Conservation (phyloP, 306 rosid species). For the Macrotyloma uniflorum region DNA sequence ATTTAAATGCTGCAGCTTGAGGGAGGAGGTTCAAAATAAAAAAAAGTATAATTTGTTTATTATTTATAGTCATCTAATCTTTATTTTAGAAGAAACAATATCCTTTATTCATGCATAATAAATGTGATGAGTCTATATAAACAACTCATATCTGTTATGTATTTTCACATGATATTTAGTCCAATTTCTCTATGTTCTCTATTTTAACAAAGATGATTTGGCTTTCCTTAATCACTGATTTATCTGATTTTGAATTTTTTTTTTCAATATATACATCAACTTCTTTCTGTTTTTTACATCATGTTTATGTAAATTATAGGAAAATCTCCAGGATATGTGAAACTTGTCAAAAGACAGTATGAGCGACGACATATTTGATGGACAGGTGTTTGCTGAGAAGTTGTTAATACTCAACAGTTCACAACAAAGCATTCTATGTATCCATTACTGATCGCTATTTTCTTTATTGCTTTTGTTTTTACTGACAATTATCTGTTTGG, state of each 20-base stretch:
- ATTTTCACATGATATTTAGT: too few species aligned
- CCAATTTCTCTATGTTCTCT: too few species aligned
- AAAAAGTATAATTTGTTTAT: too few species aligned
- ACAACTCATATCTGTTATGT: too few species aligned
- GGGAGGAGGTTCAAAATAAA: too few species aligned
- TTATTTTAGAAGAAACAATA: too few species aligned
- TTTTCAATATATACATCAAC: slow-evolving; percentile 6
- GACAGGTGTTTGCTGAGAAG: slow-evolving; percentile 67
- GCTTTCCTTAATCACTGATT: neutral
- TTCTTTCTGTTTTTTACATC: slow-evolving; percentile 5
- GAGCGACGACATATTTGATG: slow-evolving; percentile 68
- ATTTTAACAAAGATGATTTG: slow-evolving; percentile 2
- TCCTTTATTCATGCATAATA: too few species aligned
- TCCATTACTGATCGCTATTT: slow-evolving; percentile 45
- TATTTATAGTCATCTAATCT: too few species aligned
- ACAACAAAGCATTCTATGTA: slow-evolving; percentile 93
- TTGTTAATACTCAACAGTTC: slow-evolving; percentile 85
- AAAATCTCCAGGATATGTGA: slow-evolving; percentile 45
- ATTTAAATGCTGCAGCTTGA: too few species aligned
- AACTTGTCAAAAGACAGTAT: slow-evolving; percentile 52
- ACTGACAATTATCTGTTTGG: slow-evolving; percentile 4
- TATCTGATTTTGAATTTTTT: slow-evolving; percentile 20
- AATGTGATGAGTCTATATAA: too few species aligned
- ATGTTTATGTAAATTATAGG: slow-evolving; percentile 39
- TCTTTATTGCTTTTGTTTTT: neutral